phyloP scores from a whole-genome alignment of 108 stramenopile species.

The Cyclotella sp. region DNA sequence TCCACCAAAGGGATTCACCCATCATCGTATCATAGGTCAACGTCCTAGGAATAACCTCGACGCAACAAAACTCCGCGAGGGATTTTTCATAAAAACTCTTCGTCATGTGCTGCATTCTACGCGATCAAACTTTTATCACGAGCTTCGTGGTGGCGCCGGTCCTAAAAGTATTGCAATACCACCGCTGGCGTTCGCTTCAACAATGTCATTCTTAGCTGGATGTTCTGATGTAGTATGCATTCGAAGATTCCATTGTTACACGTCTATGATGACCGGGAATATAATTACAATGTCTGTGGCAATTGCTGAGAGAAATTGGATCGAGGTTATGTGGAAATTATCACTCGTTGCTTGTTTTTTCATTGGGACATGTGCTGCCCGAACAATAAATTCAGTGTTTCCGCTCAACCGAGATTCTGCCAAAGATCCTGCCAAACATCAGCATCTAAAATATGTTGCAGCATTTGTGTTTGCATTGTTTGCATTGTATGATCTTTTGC shows the following conservation, averaged over 20 bases:
- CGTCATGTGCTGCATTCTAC: background rate
- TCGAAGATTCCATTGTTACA: slow-evolving; percentile 20
- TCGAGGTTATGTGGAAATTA: slow-evolving; percentile 15
- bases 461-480: too few species aligned
- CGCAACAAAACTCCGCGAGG: too few species aligned
- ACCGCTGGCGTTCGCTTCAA: slow-evolving; percentile 13
- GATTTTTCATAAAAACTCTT: too few species aligned
- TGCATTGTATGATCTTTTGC: too few species aligned
- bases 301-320: slow-evolving; percentile 20
- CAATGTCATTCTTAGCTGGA: slow-evolving; percentile 35
- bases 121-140: background rate
- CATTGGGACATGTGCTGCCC: background rate
- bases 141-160: background rate
- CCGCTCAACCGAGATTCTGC: too few species aligned
- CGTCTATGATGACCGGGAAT: slow-evolving; percentile 52
- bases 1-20: too few species aligned
- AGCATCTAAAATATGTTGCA: too few species aligned
- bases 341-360: slow-evolving; percentile 27
- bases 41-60: too few species aligned
- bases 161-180: background rate
- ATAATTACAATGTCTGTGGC: slow-evolving; percentile 22
- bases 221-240: slow-evolving; percentile 33
- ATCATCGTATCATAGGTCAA: too few species aligned
- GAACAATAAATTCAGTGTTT: too few species aligned
- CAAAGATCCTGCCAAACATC: too few species aligned